Conservation (phyloP, 768 basidiomycete genomes). For the Pluteus cervinus region DNA sequence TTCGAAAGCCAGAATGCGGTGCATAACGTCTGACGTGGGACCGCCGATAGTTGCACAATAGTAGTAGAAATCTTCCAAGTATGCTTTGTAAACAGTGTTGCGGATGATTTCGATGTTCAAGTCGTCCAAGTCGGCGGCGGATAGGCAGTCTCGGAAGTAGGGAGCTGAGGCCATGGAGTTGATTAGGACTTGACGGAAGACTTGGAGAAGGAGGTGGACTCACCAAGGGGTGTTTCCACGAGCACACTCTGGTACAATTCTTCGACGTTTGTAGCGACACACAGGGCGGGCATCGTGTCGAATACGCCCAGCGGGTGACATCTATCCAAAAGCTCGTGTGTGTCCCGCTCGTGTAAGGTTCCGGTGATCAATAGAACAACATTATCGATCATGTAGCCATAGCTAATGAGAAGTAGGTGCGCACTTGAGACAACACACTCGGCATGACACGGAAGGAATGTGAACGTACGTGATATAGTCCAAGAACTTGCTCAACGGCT, state of each 20-base stretch:
- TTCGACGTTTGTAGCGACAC: conserved; percentile 97
- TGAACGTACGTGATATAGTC: conserved; percentile 92
- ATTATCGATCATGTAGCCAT: conserved; percentile 99
- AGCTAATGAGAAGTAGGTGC: too few relatives aligned
- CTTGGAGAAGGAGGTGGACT: conserved; percentile 18
- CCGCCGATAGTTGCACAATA: conserved; percentile 76
- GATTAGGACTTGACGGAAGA: background rate
- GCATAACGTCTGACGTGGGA: conserved; percentile 91
- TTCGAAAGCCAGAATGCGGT: conserved; percentile 87
- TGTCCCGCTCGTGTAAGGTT: conserved; percentile 94
- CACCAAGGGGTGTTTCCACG: conserved; percentile 95
- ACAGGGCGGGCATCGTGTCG: conserved; percentile 98
- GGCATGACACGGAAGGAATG: too few relatives aligned
- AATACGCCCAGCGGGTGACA: conserved; percentile 97
- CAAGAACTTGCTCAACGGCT: conserved; percentile 86
- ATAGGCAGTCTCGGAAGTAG: conserved; percentile 94
- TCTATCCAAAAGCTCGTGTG: conserved; percentile 91
- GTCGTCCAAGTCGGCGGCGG: conserved; percentile 94
- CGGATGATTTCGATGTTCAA: conserved; percentile 99
- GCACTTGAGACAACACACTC: too few relatives aligned
- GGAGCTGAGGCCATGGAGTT: conserved; percentile 47
- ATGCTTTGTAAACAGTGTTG: conserved; percentile 97
- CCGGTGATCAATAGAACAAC: conserved; percentile 96
- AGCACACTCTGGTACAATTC: conserved; percentile 95
- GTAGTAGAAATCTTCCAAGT: conserved; percentile 93